These are phyloP conservation scores for Diaporthe destruens DNA, from an alignment of 2,329 filamentous ascomycete species.

Conservation along the genomic window DNA sequence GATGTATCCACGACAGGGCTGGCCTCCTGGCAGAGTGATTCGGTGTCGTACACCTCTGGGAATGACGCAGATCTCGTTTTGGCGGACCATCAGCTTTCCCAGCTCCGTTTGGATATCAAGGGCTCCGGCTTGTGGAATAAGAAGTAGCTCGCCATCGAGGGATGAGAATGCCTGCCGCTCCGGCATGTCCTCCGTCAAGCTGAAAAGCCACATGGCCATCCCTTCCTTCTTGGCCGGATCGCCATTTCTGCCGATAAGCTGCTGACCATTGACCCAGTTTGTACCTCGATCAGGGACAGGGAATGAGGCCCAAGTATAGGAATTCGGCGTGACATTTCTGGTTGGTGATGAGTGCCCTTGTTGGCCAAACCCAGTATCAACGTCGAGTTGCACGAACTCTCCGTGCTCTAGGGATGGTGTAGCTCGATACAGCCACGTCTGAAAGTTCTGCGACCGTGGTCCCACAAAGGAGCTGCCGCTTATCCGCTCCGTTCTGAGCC, in stretches of 20 bases:
- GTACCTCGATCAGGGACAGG: constrained; percentile 61
- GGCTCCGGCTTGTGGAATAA: constrained; percentile 73
- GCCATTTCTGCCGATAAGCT: constrained; percentile 76
- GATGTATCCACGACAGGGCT: constrained; percentile 70
- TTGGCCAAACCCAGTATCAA: constrained; percentile 55
- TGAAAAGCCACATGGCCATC: constrained; percentile 76
- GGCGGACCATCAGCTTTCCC: constrained; percentile 70
- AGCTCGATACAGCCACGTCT: constrained; percentile 66
- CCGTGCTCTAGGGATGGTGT: constrained; percentile 61
- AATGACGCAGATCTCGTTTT: constrained; percentile 74
- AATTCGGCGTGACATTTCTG: constrained; percentile 27
- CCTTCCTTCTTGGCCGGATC: constrained; percentile 78
- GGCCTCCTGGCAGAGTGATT: constrained; percentile 56
- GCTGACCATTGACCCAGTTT: constrained; percentile 59
- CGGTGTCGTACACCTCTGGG: constrained; percentile 67
- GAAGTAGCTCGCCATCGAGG: constrained; percentile 75
- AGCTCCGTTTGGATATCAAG: constrained; percentile 75
- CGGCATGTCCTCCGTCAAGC: constrained; percentile 76
- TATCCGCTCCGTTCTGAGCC: constrained; percentile 73
- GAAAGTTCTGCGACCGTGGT: constrained; percentile 62
- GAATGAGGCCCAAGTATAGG: constrained; percentile 69
- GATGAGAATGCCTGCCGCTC: constrained; percentile 77
- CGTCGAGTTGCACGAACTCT: constrained; percentile 56
- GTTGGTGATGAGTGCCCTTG: constrained; percentile 13
- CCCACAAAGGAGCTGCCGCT: constrained; percentile 66